phyloP scores from a whole-genome alignment of 768 basidiomycete species.

The Tricholoma saponaceum region DNA sequence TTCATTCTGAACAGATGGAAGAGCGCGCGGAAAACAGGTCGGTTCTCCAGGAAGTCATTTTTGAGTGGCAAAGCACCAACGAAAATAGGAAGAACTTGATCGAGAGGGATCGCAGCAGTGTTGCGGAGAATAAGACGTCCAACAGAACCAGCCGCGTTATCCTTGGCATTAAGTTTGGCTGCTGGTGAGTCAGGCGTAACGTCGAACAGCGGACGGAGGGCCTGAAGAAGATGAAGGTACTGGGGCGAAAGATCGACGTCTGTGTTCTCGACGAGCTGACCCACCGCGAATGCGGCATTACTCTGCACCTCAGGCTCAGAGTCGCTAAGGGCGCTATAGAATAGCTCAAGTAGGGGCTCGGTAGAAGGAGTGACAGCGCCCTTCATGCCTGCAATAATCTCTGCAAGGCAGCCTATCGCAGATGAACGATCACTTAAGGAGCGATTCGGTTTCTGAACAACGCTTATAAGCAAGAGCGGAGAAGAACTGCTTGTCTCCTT shows the following conservation, averaged over 20 bases:
- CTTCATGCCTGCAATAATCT: constrained; percentile 94
- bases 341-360: constrained; percentile 74
- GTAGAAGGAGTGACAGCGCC: constrained; percentile 81
- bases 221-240: constrained; percentile 71
- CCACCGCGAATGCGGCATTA: constrained; percentile 93
- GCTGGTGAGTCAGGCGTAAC: constrained; percentile 59
- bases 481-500: constrained; percentile 25
- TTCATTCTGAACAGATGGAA: constrained; percentile 84
- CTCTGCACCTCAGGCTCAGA: constrained; percentile 90
- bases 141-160: constrained; percentile 96
- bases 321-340: constrained; percentile 80
- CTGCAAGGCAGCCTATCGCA: constrained; percentile 89
- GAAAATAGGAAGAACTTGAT: constrained; percentile 86
- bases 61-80: constrained; percentile 79
- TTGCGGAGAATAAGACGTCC: constrained; percentile 84
- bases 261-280: constrained; percentile 87
- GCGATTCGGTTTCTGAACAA: constrained; percentile 70
- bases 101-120: constrained; percentile 74
- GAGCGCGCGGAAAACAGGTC: constrained; percentile 82
- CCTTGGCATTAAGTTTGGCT: constrained; percentile 77
- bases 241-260: constrained; percentile 77
- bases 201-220: constrained; percentile 79
- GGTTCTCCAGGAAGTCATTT: constrained; percentile 88
- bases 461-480: background rate
- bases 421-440: constrained; percentile 90